A percentile compares a stretch with the other conserved stretches of the same genome.
Evolutionary conservation across 106 monocot species (phyloP).

Genomic region (Dendrobium officinale): DNA sequence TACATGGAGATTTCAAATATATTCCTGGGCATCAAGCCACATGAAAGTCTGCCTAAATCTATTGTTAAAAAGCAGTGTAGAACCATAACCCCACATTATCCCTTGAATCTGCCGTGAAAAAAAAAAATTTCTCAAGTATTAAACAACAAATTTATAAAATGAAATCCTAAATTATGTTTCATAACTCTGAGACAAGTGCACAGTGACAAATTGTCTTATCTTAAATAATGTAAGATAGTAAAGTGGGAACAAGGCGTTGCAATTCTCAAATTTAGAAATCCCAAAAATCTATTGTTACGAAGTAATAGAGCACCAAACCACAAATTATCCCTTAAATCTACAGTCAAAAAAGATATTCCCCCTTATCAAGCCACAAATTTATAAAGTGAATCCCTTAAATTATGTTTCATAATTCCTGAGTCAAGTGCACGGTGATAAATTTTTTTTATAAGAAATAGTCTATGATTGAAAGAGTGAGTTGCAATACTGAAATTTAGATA

Average conservation of each 20-base stretch:
- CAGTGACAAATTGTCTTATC: neutral
- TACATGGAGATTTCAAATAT: neutral
- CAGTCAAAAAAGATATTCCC: neutral
- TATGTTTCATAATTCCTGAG: neutral
- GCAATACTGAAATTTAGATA: neutral
- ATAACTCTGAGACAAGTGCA: neutral
- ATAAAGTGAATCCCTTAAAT: neutral
- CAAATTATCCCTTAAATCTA: neutral
- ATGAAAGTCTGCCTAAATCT: neutral
- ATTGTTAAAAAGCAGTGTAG: neutral
- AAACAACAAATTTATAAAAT: neutral
- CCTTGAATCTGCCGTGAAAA: neutral
- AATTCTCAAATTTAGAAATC: neutral
- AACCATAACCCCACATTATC: neutral
- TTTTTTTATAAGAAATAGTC: neutral
- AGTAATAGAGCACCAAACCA: neutral
- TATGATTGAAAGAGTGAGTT: neutral
- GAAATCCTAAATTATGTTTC: neutral
- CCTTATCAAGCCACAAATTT: neutral
- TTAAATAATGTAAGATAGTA: neutral
- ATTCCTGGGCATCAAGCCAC: neutral
- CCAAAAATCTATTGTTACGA: neutral
- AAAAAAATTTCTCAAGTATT: neutral
- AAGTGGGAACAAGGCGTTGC: neutral
- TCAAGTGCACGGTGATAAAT: neutral